Evolutionary conservation across 2,329 filamentous ascomycete species (phyloP).

Genomic region (Aureobasidium zeae): DNA sequence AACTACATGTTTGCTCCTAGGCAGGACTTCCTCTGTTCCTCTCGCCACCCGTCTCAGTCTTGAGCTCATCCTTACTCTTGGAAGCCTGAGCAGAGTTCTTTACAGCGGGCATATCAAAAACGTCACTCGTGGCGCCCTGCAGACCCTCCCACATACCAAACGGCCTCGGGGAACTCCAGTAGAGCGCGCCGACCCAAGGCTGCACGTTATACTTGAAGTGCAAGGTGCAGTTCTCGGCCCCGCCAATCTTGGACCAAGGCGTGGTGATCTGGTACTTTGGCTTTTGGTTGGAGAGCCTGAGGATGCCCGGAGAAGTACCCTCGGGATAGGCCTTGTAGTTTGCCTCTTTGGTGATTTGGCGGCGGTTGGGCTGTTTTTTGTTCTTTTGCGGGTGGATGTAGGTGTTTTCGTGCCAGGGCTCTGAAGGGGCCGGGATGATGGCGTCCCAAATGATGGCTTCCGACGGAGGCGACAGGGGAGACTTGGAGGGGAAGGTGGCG

Average conservation of each 20-base stretch:
- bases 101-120: constrained; percentile 56
- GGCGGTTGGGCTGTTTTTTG: constrained; percentile 31
- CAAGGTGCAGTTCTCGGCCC: constrained; percentile 63
- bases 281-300: constrained; percentile 73
- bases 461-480: constrained; percentile 33
- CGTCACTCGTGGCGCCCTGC: constrained; percentile 53
- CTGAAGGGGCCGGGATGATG: constrained; percentile 71
- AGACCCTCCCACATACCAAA: constrained; percentile 57
- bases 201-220: constrained; percentile 93
- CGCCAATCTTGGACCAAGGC: constrained; percentile 67
- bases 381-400: constrained; percentile 48
- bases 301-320: constrained; percentile 49
- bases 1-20: constrained; percentile 15
- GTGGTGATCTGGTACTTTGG: constrained; percentile 98
- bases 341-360: constrained; percentile 18
- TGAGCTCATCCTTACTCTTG: constrained; percentile 37
- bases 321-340: constrained; percentile 26
- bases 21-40: constrained; percentile 36
- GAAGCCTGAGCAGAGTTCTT: constrained; percentile 44
- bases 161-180: constrained; percentile 52
- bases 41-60: constrained; percentile 42
- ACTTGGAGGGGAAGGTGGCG: constrained; percentile 51
- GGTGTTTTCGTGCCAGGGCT: constrained; percentile 44
- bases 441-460: constrained; percentile 90
- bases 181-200: constrained; percentile 84